Conservation (phyloP, 75 land plant genomes). For the Sequoiadendron giganteum region DNA sequence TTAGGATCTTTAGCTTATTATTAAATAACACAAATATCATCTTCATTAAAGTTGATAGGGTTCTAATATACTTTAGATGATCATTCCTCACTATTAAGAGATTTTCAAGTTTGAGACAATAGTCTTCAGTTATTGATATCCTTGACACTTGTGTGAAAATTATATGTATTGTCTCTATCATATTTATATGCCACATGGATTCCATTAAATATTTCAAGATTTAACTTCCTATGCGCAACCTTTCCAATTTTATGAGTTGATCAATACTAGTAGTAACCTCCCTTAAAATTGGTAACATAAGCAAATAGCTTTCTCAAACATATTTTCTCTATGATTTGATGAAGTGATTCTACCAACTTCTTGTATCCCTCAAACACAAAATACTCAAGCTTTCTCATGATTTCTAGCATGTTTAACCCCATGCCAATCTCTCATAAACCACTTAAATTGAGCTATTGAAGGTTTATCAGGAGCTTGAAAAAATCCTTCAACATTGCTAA, state of each 20-base stretch:
- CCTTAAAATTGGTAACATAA: background rate
- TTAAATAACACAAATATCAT: no score
- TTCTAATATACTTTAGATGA: no score
- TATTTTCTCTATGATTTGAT: background rate
- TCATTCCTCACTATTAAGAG: no score
- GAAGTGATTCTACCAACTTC: background rate
- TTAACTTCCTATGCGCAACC: background rate
- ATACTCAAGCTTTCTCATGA: background rate
- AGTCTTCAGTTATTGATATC: no score
- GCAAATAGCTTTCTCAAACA: background rate
- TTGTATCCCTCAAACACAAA: background rate
- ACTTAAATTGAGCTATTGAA: background rate
- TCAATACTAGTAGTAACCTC: background rate
- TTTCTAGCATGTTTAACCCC: background rate
- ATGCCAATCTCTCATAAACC: background rate
- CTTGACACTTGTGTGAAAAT: no score
- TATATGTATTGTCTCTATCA: no score
- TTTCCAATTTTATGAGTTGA: background rate
- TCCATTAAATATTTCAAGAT: background rate
- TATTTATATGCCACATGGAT: background rate
- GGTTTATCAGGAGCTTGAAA: background rate
- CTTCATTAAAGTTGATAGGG: no score
- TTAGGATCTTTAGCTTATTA: no score
- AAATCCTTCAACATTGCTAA: no score
- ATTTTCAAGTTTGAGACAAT: background rate